Base-by-base conservation (phyloP, 1,284 basidiomycete species). In the Limonomyces culmigenus region DNA sequence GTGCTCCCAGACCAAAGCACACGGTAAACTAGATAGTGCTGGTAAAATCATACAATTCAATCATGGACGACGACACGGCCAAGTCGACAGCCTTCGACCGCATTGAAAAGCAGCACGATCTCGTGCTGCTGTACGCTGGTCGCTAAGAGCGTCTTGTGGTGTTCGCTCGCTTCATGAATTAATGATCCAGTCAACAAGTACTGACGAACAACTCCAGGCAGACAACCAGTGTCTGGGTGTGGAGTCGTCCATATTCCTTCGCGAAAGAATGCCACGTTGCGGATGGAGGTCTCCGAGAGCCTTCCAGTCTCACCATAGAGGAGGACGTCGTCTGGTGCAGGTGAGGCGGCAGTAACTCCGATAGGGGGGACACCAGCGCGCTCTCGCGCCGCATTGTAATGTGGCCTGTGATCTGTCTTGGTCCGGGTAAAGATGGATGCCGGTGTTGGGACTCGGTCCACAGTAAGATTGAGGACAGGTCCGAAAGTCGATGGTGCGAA, bases 61-160 rank as follows among this genome's bases (percentile, higher is more conserved):
- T 11, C 30, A 10, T 6, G 8, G 30, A 32, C 15, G 15, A 13
- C 6, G 16, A 32, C 10, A 17, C 15, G 15, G 15, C 30, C 30
- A 15, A 79, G 43, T 19, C 63, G 60, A 52, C 77, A 79, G 18
- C 77, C 77, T 43, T 65, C 64, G 5, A 79, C 71, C 4, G 70
- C 73, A 45, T 85, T 85, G 47, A 73, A 75, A 16, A 78, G 53
- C 32, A 85, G 56, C 2, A 79, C 65, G 53, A 60, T 68, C 45
- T 83, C 78, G 12, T 71, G n/a, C 69, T 14, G 63, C 48, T 32
- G 50, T 44, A n/a, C 80, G 48, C 20, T 48, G 51, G 25, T 62
- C 56, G 41, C 51, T 56, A 15, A 47, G 59, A 35, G 80, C 45
- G 11, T 54, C 48, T 45, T 52, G 37, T 56, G 50, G 51, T 20